These are phyloP conservation scores for Turnera subulata DNA, from an alignment of 345 rosid species.

Conservation along the genomic window DNA sequence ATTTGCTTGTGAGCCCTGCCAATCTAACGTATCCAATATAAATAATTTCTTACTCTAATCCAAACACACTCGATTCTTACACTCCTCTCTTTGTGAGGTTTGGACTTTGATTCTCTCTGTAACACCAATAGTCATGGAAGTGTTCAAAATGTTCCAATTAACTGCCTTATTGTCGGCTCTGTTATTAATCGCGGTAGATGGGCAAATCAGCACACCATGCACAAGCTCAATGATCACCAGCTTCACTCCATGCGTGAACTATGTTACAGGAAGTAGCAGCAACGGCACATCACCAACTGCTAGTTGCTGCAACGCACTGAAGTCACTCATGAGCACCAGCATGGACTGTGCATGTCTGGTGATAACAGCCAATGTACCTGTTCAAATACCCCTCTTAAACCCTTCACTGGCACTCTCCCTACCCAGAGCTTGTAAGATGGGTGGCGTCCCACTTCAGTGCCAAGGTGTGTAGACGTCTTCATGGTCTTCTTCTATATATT, in stretches of 20 bases:
- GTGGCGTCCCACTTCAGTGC: conserved; percentile 62
- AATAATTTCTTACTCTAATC: conserved; percentile 5
- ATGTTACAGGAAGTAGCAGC: conserved; percentile 64
- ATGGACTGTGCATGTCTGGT: conserved; percentile 70
- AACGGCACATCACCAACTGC: conserved; percentile 55
- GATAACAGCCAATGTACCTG: conserved; percentile 65
- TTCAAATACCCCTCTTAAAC: conserved; percentile 61
- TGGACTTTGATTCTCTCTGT: neutral
- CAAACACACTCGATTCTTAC: neutral
- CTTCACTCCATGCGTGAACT: conserved; percentile 82
- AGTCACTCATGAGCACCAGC: conserved; percentile 41
- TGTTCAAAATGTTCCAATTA: conserved; percentile 20
- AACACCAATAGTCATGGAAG: conserved; percentile 21
- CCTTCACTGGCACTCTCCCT: conserved; percentile 61
- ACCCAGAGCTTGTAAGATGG: conserved; percentile 63
- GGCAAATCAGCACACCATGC: conserved; percentile 81
- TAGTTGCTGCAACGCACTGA: conserved; percentile 61
- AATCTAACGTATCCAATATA: conserved; percentile 7
- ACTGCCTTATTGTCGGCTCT: conserved; percentile 18
- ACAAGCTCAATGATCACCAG: conserved; percentile 62
- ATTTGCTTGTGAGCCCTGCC: conserved; percentile 7
- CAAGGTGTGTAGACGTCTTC: conserved; percentile 58
- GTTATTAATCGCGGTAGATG: conserved; percentile 30
- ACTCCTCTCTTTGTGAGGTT: neutral
- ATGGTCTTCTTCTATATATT: neutral